phyloP scores from a whole-genome alignment of 768 basidiomycete genomes.

The Exsudoporus frostii region DNA sequence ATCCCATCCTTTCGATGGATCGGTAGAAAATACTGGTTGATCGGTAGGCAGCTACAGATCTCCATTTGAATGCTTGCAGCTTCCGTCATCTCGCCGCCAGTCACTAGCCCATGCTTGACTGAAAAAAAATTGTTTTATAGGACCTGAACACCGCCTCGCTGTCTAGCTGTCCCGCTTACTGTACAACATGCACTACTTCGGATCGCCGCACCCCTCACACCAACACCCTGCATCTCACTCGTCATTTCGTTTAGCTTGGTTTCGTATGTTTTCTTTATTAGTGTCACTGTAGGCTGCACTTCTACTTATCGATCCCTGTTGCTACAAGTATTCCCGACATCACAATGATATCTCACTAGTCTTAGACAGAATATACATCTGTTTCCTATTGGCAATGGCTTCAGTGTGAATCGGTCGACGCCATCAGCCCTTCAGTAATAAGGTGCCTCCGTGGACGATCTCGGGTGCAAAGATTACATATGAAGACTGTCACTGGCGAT shows the following conservation, averaged over 20 bases:
- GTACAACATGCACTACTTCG: constrained; percentile 24
- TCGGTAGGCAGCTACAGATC: constrained; percentile 1
- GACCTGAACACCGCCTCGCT: constrained; percentile 9
- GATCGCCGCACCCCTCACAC: constrained; percentile 15
- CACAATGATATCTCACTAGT: constrained; percentile 29
- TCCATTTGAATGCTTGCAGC: not conserved
- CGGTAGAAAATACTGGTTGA: constrained; percentile 50
- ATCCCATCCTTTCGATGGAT: constrained; percentile 29
- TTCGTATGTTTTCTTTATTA: constrained; percentile 26
- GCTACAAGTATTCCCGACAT: constrained; percentile 30
- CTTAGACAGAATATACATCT: constrained; percentile 23
- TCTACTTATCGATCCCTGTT: constrained; percentile 30
- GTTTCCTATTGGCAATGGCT: constrained; percentile 18
- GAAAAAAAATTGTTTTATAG: constrained; percentile 10
- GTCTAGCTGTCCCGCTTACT: constrained; percentile 18
- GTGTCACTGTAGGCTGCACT: constrained; percentile 24
- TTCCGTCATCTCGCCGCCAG: not conserved
- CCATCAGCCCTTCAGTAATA: not conserved
- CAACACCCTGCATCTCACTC: constrained; percentile 20
- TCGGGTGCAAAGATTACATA: not conserved
- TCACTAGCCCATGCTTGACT: constrained; percentile 4
- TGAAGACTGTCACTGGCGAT: not conserved
- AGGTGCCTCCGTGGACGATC: not conserved
- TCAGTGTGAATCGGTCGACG: not conserved
- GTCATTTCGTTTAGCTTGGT: constrained; percentile 16